Base-by-base conservation (phyloP, 164 flowering plant species). In the Vitis cinerea region DNA sequence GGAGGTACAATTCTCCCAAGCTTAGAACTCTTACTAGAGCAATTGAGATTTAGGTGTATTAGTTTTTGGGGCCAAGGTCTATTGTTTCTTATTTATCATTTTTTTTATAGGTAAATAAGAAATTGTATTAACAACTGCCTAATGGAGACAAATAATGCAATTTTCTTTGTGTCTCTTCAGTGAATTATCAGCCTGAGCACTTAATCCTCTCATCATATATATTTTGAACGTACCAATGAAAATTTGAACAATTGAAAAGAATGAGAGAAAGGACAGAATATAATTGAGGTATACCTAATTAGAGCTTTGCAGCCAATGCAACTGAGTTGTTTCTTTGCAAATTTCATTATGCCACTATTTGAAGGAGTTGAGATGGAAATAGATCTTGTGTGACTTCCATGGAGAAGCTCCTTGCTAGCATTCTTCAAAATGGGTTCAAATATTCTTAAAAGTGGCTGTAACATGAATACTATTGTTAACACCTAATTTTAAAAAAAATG, bases 401-500 rank as follows among this genome's bases (percentile, higher is more conserved):
- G 91, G 61, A 96, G 92, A 81, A 96, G 97, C 77, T 96, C 97
- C 71, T 75, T 86, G 81, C 86, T 85, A 56, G 99, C 99, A 86
- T 96, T 89, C 83, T 88, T 91, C 83, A 93, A 75, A 71, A 96
- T 93, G 59, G 99, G 99, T 75, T 93, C 98, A 84, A 93, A 93
- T 17, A 93, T 92, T 78, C 99, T 86, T 69, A 94, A 67, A 52
- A 94, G 86, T 52, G 99, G 99, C 99, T 94, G 88, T 66, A 74
- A 64, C 52, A 74, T 29, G 50, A 14, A 56, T 7, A 66, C 10
- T 54, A 59, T 11, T 48, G 14, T 77, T 49, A 78, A 37, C 12
- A 66, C 27, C 59, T 52, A 50, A 50, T 51, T 51, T 54, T 65
- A 30, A 60, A 6, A 6, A 64, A 67, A 12, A 37, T 23, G 5